Evolutionary conservation across 331 rosid species (phyloP).

Genomic region (Spiraea crenata): DNA sequence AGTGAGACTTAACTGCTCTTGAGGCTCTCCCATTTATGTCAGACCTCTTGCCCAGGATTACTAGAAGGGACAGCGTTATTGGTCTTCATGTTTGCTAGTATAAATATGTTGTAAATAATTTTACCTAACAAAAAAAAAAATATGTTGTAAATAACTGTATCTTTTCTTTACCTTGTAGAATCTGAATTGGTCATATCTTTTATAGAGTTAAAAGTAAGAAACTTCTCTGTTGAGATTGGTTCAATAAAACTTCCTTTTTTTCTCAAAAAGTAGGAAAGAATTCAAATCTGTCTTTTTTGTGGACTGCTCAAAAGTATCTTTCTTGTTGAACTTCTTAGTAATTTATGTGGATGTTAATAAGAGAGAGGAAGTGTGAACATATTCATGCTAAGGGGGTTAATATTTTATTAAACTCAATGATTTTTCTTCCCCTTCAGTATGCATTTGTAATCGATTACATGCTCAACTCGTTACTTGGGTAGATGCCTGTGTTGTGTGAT

Average conservation of each 20-base stretch:
- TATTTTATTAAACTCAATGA: not conserved
- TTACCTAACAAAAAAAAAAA: too few species aligned
- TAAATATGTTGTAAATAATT: not conserved
- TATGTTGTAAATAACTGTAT: constrained; percentile 1
- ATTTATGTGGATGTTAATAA: not conserved
- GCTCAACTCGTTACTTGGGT: not conserved
- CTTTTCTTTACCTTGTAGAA: not conserved
- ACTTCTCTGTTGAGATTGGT: too few species aligned
- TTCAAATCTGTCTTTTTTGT: too few species aligned
- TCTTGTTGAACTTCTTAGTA: not conserved
- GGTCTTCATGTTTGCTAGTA: not conserved
- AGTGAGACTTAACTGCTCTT: not conserved
- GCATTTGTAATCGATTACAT: not conserved
- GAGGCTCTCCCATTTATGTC: not conserved
- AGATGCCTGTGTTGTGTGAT: not conserved
- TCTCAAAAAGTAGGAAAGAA: too few species aligned
- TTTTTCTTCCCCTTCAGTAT: not conserved
- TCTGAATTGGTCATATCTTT: not conserved
- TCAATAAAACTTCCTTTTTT: too few species aligned
- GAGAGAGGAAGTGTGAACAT: not conserved
- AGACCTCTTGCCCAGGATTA: not conserved
- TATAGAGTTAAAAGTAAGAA: not conserved
- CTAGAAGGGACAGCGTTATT: too few species aligned
- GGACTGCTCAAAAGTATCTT: too few species aligned
- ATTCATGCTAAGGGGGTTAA: not conserved